Percentiles rank a stretch among this genome's conserved stretches.
phyloP scores from a whole-genome alignment of 1,284 basidiomycete genomes.

The Cystobasidium pallidum region DNA sequence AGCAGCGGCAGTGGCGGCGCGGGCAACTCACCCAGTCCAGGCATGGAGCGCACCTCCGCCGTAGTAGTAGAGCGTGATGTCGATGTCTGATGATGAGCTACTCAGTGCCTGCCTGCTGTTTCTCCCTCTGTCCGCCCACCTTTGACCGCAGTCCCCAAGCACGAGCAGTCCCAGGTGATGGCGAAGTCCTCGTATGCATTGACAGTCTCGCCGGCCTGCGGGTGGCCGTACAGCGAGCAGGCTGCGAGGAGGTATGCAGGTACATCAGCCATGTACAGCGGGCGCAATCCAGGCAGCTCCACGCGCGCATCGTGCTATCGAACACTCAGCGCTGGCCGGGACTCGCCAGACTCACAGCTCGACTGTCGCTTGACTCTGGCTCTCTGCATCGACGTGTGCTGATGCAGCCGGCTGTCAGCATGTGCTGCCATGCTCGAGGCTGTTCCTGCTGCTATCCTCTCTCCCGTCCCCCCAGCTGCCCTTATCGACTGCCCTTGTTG shows the following conservation, averaged over 20 bases:
- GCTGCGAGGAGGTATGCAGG: background rate
- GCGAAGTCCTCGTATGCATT: conserved; percentile 64
- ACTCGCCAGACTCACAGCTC: conserved; percentile 14
- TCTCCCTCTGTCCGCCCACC: conserved; percentile 22
- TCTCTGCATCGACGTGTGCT: conserved; percentile 7
- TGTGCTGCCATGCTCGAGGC: background rate
- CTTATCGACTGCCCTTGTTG: background rate
- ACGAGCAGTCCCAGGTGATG: conserved; percentile 72
- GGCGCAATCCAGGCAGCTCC: too few species aligned
- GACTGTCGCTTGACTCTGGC: conserved; percentile 8
- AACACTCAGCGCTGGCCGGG: too few species aligned
- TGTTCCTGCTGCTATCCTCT: background rate
- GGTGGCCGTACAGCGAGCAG: conserved; percentile 69
- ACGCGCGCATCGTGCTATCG: background rate
- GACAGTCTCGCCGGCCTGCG: conserved; percentile 63
- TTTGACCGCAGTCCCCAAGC: conserved; percentile 56
- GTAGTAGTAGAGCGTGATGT: conserved; percentile 40
- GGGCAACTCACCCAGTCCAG: conserved; percentile 31
- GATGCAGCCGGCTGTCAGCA: background rate
- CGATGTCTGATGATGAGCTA: conserved; percentile 30
- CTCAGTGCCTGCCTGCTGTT: background rate
- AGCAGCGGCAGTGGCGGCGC: conserved; percentile 2
- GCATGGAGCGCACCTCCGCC: conserved; percentile 39
- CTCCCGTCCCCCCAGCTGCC: conserved; percentile 3
- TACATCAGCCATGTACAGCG: background rate